Base-by-base conservation (phyloP, 768 basidiomycete species). In the Boletus pseudo-olivaceus region DNA sequence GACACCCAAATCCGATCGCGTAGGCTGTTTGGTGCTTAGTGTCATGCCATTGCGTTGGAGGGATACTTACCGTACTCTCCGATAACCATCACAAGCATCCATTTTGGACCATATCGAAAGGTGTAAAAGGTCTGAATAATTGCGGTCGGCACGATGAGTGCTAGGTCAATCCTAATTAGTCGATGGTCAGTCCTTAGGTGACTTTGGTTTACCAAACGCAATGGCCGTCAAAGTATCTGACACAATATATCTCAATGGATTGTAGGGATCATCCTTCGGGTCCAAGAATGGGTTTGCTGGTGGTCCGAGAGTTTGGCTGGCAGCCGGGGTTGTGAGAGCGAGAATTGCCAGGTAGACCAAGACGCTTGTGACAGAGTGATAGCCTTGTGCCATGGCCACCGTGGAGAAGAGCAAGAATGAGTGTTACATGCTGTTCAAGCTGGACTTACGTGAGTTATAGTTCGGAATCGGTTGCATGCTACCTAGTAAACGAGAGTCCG, bases 51-150 rank as follows among this genome's bases (percentile, higher is more conserved):
- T 37, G 15, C 11, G 3, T 44, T 7, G 10, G 6, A 6, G 29
- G 5, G 0, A 71, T n/a, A 49, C 81, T 44, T 51, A 79, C 83
- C 77, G 64, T 78, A 82, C 30, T 73, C 75, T n/a, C 85, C 85
- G 52, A 87, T 77, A 6, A 78, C 73, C 78, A 87, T 82, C 17
- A 75, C 66, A 32, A 82, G 62, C 85, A 87, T 87, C 69, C 75
- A 85, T 56, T 72, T 78, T 6, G 78, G 76, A 4, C 82, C 78
- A 49, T 73, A 78, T 52, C 70, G 74, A 61, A 65, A 68, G 12
- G 76, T 73, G 39, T 70, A 73, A 46, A 65, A 73, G 7, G 77
- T 73, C 61, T 84, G 82, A 3, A 67, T 47, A 20, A 83, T 49
- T 23, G 73, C 81, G 23, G 75, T 72, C 15, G 66, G 9, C 8